Evolutionary conservation across 2,329 filamentous ascomycete genomes (phyloP).

Genomic region (Aspergillus novoparasiticus): DNA sequence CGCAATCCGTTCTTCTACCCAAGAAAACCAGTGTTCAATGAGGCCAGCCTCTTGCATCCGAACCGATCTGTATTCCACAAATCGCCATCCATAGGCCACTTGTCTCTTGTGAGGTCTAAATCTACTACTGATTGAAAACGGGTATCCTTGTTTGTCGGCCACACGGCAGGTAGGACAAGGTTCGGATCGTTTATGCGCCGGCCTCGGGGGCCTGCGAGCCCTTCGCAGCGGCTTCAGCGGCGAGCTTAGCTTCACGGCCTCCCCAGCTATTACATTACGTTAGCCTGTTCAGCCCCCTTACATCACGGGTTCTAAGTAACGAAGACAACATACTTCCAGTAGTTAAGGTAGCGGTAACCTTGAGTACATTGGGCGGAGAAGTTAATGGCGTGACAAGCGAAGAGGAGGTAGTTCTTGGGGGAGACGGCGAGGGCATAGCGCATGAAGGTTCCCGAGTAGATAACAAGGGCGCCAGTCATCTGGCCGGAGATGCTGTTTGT

Average conservation of each 20-base stretch:
- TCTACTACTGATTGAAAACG: conserved; percentile 1
- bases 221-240: conserved; percentile 35
- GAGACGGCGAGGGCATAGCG: conserved; percentile 66
- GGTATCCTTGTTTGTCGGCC: not conserved
- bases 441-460: conserved; percentile 68
- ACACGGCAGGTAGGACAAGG: conserved; percentile 14
- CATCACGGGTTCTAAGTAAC: no score
- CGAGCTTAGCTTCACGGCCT: conserved; percentile 44
- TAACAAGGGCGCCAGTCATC: conserved; percentile 63
- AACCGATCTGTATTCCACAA: conserved; percentile 1
- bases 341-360: conserved; percentile 63
- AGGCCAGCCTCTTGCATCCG: not conserved
- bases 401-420: conserved; percentile 68
- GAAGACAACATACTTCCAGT: conserved; percentile 55
- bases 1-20: not conserved
- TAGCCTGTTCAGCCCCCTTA: conserved; percentile 7
- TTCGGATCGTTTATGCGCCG: conserved; percentile 25
- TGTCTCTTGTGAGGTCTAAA: conserved; percentile 1
- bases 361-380: conserved; percentile 63
- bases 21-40: not conserved
- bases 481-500: conserved; percentile 61
- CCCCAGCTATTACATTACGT: conserved; percentile 39
- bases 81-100: not conserved
- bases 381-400: conserved; percentile 68
- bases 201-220: conserved; percentile 33